Percentiles rank a stretch among this genome's conserved stretches.
phyloP scores from a whole-genome alignment of 2,329 filamentous ascomycete species.

The Dothiorella sarmentorum region DNA sequence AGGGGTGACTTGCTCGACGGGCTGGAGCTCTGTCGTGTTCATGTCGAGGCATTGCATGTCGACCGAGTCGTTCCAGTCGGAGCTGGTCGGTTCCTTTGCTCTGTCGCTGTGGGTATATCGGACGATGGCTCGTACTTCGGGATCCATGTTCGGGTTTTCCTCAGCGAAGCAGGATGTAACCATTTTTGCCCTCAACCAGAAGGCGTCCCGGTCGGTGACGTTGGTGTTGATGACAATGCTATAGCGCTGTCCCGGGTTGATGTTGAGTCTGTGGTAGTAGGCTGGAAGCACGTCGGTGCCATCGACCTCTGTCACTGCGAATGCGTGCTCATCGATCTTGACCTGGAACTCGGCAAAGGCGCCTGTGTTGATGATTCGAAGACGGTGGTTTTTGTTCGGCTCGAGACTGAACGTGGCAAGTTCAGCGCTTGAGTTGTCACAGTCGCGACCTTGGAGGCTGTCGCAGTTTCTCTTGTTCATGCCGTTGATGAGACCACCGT shows the following conservation, averaged over 20 bases:
- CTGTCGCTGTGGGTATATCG: conserved; percentile 36
- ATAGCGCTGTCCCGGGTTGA: conserved; percentile 68
- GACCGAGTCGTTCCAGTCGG: conserved; percentile 50
- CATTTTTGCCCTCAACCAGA: conserved; percentile 57
- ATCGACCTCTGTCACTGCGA: conserved; percentile 64
- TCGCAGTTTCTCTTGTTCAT: conserved; percentile 37
- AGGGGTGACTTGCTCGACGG: conserved; percentile 43
- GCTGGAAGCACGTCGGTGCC: conserved; percentile 59
- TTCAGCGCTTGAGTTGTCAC: conserved; percentile 31
- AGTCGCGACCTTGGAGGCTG: conserved; percentile 34
- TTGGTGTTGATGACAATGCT: conserved; percentile 60
- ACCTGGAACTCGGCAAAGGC: conserved; percentile 59
- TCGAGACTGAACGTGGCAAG: conserved; percentile 35
- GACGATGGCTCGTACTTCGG: conserved; percentile 51
- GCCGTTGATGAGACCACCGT: conserved; percentile 45
- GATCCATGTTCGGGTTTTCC: conserved; percentile 44
- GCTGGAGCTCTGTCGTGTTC: conserved; percentile 45
- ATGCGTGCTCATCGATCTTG: conserved; percentile 61
- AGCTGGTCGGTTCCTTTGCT: conserved; percentile 36
- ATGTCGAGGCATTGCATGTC: conserved; percentile 52
- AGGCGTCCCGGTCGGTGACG: conserved; percentile 26
- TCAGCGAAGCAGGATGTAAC: conserved; percentile 58
- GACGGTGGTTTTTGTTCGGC: conserved; percentile 60
- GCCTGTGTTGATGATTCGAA: conserved; percentile 70
- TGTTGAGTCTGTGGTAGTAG: conserved; percentile 55